Conservation (phyloP, 2,329 filamentous ascomycete species). For the Diplodia corticola region DNA sequence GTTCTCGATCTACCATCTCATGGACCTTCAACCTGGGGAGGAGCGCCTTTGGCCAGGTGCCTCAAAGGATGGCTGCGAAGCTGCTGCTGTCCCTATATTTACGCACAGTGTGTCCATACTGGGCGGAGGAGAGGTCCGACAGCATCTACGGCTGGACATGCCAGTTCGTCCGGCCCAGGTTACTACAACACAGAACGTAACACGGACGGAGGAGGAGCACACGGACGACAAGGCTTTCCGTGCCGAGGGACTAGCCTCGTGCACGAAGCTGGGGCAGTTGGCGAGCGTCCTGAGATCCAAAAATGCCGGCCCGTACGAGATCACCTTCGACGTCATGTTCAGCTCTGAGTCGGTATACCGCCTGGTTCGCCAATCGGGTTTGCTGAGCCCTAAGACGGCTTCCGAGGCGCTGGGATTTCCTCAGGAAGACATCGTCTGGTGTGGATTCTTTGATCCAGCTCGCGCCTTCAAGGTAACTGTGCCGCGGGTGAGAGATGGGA, state of each 20-base stretch:
- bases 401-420: neutral
- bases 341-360: slow-evolving; percentile 8
- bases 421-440: neutral
- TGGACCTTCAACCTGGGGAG: slow-evolving; percentile 41
- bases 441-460: neutral
- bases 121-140: neutral
- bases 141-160: neutral
- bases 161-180: neutral
- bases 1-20: slow-evolving; percentile 54
- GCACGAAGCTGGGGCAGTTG: neutral
- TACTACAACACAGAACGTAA: too few species aligned
- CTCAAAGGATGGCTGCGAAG: too few species aligned
- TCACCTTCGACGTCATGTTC: slow-evolving; percentile 57
- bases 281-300: slow-evolving; percentile 49
- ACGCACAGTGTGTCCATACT: neutral
- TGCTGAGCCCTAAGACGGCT: neutral
- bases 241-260: neutral
- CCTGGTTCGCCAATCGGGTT: neutral
- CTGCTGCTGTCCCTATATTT: neutral
- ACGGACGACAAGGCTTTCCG: neutral
- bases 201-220: neutral
- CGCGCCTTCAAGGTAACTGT: neutral
- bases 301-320: slow-evolving; percentile 54
- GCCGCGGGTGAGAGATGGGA: neutral
- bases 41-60: slow-evolving; percentile 25